A percentile compares a stretch with the other conserved stretches of the same genome.
phyloP scores from a whole-genome alignment of 2,329 filamentous ascomycete genomes.

The Pestalotiopsis sp. region DNA sequence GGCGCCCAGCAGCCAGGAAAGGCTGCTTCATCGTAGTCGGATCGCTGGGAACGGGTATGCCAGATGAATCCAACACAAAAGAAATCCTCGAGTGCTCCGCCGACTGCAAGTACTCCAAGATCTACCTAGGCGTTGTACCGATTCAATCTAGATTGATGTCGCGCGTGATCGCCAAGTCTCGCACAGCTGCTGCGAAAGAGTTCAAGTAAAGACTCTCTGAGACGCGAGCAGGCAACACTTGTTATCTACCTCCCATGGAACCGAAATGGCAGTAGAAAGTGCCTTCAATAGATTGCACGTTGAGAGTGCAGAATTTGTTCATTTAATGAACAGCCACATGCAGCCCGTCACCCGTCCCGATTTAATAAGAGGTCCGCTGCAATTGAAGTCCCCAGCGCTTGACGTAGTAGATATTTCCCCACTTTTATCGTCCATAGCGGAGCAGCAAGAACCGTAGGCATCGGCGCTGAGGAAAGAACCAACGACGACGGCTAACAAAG shows the following conservation, averaged over 20 bases:
- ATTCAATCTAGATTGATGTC: not conserved
- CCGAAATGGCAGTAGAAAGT: not conserved
- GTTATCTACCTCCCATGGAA: not conserved
- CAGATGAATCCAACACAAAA: not conserved
- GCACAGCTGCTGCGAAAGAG: not conserved
- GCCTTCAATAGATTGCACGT: not conserved
- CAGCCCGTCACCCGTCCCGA: no score
- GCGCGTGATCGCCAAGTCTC: not conserved
- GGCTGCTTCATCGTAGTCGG: not conserved
- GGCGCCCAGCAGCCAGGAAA: not conserved
- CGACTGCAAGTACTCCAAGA: not conserved
- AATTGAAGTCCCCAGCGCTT: not conserved
- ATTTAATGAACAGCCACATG: no score
- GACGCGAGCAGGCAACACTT: not conserved
- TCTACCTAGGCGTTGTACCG: not conserved
- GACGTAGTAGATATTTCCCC: conserved; percentile 11
- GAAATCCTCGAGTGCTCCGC: not conserved
- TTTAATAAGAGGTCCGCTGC: not conserved
- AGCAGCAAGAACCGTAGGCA: not conserved
- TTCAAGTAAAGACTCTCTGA: not conserved
- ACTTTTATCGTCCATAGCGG: conserved; percentile 3
- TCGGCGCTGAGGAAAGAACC: no score
- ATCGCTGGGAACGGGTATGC: not conserved
- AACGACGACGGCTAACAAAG: not conserved
- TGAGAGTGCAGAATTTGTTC: no score